Base-by-base conservation (phyloP, 495 filamentous ascomycete species). In the Penicillium coffeae region DNA sequence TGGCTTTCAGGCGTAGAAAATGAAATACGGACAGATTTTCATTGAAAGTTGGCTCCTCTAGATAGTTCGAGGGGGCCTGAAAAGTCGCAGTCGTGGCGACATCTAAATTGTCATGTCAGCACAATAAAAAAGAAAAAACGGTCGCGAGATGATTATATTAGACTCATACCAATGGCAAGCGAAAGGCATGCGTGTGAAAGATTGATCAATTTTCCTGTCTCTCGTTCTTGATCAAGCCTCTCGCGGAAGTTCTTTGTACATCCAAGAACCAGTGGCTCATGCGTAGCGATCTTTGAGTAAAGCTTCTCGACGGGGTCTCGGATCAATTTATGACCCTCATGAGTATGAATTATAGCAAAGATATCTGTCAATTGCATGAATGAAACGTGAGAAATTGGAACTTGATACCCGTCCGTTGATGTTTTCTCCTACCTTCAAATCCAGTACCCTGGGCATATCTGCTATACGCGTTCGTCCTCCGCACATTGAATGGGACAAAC, bases 401-500 rank as follows among this genome's bases (percentile, higher is more conserved):
- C n/a, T n/a, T n/a, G n/a, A n/a, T n/a, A n/a, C n/a, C n/a, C n/a
- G n/a, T n/a, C n/a, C n/a, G n/a, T n/a, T n/a, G n/a, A n/a, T n/a
- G n/a, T n/a, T n/a, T n/a, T n/a, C 35, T 37, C 15, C 35, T 33
- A 46, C 48, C 48, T 21, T 51, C 48, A 51, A 51, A 45, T 0
- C 48, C 48, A 1, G 48, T 37, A 3, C 48, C 48, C 33, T 39
- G 14, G 5, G 48, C 38, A 45, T 45, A 51, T 22, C 48, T 1
- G 7, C 1, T 8, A 25, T 51, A 51, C 12, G 34, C 45, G 27
- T 32, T 21, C 8, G 40, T 43, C 38, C 41, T 55, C 37, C 33
- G 41, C 8, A 49, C 53, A 50, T 10, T 42, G 7, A 18, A 12
- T 19, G 33, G 22, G 12, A 51, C 54, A 41, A 57, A 62, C 2